These are phyloP conservation scores for Aspergillus bridgeri DNA, from an alignment of 495 filamentous ascomycete genomes.

Conservation along the genomic window DNA sequence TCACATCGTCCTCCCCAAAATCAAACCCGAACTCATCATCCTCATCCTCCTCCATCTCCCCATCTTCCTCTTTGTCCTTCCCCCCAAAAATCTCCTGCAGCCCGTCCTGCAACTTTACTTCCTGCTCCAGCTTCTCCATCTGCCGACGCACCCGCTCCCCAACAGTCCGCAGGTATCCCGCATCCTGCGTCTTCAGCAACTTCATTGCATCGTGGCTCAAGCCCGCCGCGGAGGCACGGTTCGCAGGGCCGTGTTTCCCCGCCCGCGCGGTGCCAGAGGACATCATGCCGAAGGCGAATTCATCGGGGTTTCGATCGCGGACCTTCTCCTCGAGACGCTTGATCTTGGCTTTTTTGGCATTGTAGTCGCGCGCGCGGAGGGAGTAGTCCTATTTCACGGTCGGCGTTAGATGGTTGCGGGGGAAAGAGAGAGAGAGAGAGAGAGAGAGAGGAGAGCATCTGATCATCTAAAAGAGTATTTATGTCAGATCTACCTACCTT, in stretches of 20 bases:
- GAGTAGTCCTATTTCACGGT: slow-evolving; percentile 89
- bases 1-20: slow-evolving; percentile 15
- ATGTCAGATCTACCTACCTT: no score
- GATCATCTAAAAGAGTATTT: no score
- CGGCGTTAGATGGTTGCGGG: no score
- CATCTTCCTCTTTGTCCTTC: slow-evolving; percentile 25
- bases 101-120: slow-evolving; percentile 41
- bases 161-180: slow-evolving; percentile 76
- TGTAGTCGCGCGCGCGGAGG: slow-evolving; percentile 84
- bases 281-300: slow-evolving; percentile 94
- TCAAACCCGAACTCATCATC: slow-evolving; percentile 30
- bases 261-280: slow-evolving; percentile 45
- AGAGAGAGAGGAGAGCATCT: not conserved
- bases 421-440: not conserved
- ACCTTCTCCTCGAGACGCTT: slow-evolving; percentile 78
- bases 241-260: slow-evolving; percentile 57
- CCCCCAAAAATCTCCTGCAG: slow-evolving; percentile 29
- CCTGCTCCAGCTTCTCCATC: slow-evolving; percentile 56
- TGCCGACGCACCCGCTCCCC: slow-evolving; percentile 56
- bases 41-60: slow-evolving; percentile 28
- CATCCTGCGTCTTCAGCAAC: slow-evolving; percentile 93
- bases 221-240: slow-evolving; percentile 36
- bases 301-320: slow-evolving; percentile 86
- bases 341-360: slow-evolving; percentile 75
- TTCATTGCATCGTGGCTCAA: slow-evolving; percentile 69